These are phyloP conservation scores for Silybum marianum DNA, from an alignment of 129 eudicot species.

Conservation along the genomic window DNA sequence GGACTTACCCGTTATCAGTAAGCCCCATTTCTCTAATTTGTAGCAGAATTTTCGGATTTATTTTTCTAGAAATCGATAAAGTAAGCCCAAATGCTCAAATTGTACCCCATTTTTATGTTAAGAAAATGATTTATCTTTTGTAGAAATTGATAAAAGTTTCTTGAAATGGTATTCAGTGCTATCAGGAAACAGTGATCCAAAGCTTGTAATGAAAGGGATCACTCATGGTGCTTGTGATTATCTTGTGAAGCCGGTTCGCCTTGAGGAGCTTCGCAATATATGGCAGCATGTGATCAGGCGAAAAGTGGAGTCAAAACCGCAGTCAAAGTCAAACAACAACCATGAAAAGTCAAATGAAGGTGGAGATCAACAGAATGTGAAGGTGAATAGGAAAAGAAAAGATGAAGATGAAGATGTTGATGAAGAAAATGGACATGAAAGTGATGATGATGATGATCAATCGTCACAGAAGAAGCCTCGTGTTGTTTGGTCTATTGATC, in stretches of 20 bases:
- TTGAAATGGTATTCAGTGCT: constrained; percentile 54
- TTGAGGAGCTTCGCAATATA: constrained; percentile 82
- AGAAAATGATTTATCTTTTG: neutral
- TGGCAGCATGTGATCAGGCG: constrained; percentile 96
- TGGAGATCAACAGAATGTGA: constrained; percentile 72
- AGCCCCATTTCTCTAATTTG: constrained; percentile 13
- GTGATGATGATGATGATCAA: constrained; percentile 57
- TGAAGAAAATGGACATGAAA: constrained; percentile 67
- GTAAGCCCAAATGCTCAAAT: neutral
- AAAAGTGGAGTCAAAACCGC: constrained; percentile 64
- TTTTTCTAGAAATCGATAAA: neutral
- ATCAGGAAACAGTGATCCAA: constrained; percentile 84
- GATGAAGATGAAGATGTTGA: constrained; percentile 87
- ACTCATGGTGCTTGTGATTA: constrained; percentile 97
- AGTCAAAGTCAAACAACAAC: constrained; percentile 56
- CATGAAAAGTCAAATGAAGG: constrained; percentile 52
- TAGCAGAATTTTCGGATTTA: neutral
- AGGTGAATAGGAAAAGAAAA: constrained; percentile 64
- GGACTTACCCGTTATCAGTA: constrained; percentile 94
- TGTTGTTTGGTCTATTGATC: constrained; percentile 93
- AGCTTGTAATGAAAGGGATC: constrained; percentile 92
- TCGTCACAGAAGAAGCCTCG: constrained; percentile 82
- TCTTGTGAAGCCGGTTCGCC: constrained; percentile 84
- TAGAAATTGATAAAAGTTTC: neutral
- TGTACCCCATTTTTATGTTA: constrained; percentile 5